Conservation (phyloP, 495 filamentous ascomycete genomes). For the Diplogelasinospora grovesii region DNA sequence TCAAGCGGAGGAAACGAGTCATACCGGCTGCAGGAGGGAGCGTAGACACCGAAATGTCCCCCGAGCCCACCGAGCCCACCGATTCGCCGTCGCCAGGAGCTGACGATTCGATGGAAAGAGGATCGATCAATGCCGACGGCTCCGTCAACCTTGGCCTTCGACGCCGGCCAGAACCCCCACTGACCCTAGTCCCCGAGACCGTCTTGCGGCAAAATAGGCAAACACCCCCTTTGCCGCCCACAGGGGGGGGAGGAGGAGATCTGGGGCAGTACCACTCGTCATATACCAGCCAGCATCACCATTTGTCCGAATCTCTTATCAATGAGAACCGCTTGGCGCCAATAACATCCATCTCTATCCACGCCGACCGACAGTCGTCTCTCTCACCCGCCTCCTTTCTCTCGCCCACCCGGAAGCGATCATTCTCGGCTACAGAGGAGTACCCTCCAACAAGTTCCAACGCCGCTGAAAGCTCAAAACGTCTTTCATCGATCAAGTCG, state of each 20-base stretch:
- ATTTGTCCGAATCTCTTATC: constrained; percentile 37
- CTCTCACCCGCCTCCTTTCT: constrained; percentile 47
- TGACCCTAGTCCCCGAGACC: constrained; percentile 43
- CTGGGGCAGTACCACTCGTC: constrained; percentile 41
- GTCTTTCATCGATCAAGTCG: constrained; percentile 72
- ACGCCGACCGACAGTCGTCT: constrained; percentile 41
- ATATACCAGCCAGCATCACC: constrained; percentile 23
- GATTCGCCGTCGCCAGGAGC: constrained; percentile 34
- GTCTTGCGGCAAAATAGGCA: constrained; percentile 29
- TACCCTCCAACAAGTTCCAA: constrained; percentile 27
- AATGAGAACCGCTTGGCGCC: constrained; percentile 52
- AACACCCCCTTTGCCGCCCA: constrained; percentile 27
- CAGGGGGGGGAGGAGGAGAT: too few relatives aligned
- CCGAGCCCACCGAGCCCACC: constrained; percentile 36
- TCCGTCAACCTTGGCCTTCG: constrained; percentile 57
- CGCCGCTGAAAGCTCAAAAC: constrained; percentile 39
- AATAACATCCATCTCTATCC: constrained; percentile 35
- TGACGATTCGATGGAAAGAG: constrained; percentile 35
- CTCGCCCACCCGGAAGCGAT: constrained; percentile 56
- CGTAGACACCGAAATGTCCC: constrained; percentile 32
- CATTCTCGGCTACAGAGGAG: constrained; percentile 51
- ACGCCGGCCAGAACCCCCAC: constrained; percentile 32
- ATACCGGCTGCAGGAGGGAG: constrained; percentile 61
- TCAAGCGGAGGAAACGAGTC: constrained; percentile 93
- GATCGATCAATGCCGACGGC: constrained; percentile 46